Evolutionary conservation across 2,329 filamentous ascomycete species (phyloP).

Genomic region (Pseudocercospora fuligena): DNA sequence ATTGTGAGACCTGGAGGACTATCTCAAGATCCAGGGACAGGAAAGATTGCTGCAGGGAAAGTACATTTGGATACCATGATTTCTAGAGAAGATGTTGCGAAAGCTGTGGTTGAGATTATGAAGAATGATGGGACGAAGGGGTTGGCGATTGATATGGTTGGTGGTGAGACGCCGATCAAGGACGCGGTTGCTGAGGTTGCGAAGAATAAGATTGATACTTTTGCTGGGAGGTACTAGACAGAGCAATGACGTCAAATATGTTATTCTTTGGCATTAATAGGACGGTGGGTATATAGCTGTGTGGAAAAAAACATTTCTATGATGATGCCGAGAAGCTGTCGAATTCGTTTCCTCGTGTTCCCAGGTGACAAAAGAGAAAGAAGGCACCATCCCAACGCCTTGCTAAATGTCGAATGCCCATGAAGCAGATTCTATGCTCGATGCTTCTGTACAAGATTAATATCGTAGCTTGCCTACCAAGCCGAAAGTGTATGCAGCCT

Average conservation of each 20-base stretch:
- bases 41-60: constrained; percentile 50
- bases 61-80: constrained; percentile 47
- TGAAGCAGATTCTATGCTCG: not conserved
- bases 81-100: constrained; percentile 65
- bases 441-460: constrained; percentile 34
- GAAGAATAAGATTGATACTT: constrained; percentile 42
- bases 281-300: constrained; percentile 6
- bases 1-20: constrained; percentile 52
- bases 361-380: not conserved
- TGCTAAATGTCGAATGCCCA: not conserved
- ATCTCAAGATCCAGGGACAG: constrained; percentile 53
- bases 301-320: not conserved
- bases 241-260: not conserved
- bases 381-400: not conserved
- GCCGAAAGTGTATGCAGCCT: constrained; percentile 55
- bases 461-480: constrained; percentile 57
- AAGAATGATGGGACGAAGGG: constrained; percentile 52
- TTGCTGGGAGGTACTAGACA: constrained; percentile 41
- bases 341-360: constrained; percentile 1
- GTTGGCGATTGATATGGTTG: constrained; percentile 51
- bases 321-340: constrained; percentile 7
- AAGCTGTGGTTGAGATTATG: constrained; percentile 61
- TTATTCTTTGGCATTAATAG: not conserved
- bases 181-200: constrained; percentile 49
- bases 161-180: constrained; percentile 45